A percentile compares a stretch with the other conserved stretches of the same genome.
Conservation (phyloP, 345 rosid genomes). For the Streptanthus diversifolius region DNA sequence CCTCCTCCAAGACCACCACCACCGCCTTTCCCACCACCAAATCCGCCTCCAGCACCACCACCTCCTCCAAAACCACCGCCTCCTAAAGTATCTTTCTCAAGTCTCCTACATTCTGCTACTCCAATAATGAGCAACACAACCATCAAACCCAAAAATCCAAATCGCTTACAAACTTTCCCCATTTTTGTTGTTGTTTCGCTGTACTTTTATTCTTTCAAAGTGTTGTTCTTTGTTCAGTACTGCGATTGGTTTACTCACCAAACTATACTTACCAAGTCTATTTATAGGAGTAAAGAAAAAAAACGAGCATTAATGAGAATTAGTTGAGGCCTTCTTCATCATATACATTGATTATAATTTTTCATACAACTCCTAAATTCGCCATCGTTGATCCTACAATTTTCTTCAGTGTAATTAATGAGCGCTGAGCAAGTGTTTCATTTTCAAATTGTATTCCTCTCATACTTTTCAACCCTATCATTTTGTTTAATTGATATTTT, state of each 20-base stretch:
- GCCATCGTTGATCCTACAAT: constrained; percentile 3
- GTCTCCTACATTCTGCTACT: constrained; percentile 33
- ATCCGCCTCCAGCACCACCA: constrained; percentile 29
- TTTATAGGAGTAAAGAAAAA: constrained; percentile 13
- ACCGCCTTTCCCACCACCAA: constrained; percentile 23
- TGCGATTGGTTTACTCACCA: not conserved
- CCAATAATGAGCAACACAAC: constrained; percentile 33
- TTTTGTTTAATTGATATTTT: constrained; percentile 4
- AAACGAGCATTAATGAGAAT: constrained; percentile 20
- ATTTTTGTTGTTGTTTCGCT: not conserved
- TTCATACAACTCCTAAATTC: not conserved
- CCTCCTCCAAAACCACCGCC: constrained; percentile 33
- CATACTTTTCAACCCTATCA: constrained; percentile 21
- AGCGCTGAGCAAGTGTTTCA: constrained; percentile 10
- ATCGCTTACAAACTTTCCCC: constrained; percentile 31
- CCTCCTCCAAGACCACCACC: constrained; percentile 31
- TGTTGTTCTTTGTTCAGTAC: constrained; percentile 21
- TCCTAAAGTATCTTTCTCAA: constrained; percentile 34
- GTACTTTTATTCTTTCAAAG: not conserved
- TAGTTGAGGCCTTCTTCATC: constrained; percentile 21
- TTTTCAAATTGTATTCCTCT: constrained; percentile 9
- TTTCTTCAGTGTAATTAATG: constrained; percentile 19
- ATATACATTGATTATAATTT: constrained; percentile 1
- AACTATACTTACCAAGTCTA: not conserved
- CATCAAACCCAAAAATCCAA: constrained; percentile 28